Conservation (phyloP, 805 yeast genomes). For the Saccharomycopsis sp. region DNA sequence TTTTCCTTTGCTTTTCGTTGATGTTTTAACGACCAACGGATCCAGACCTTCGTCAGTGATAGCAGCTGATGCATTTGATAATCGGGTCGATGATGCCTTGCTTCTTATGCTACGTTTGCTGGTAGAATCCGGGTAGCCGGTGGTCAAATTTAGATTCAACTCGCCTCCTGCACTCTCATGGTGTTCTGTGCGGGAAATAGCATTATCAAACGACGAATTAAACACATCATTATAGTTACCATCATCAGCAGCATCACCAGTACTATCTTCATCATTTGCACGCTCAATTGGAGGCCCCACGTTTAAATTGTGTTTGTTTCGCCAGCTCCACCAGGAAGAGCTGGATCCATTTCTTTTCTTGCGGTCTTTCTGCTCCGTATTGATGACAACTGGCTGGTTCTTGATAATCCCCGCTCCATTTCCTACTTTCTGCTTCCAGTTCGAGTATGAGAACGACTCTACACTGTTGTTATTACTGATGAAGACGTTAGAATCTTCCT, state of each 20-base stretch:
- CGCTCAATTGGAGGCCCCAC: neutral
- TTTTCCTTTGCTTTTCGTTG: neutral
- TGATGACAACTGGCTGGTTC: neutral
- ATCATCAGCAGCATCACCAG: conserved; percentile 1
- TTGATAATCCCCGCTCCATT: neutral
- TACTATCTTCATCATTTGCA: neutral
- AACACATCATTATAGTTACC: neutral
- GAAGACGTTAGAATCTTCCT: neutral
- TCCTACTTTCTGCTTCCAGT: neutral
- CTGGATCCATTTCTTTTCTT: neutral
- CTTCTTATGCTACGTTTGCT: neutral
- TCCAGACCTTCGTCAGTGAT: neutral
- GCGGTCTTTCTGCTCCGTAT: neutral
- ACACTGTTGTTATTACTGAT: neutral
- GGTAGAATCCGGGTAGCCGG: neutral
- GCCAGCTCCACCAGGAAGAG: conserved; percentile 1
- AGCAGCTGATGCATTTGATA: neutral
- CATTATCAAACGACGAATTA: neutral
- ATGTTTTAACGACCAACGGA: neutral
- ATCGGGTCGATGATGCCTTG: neutral
- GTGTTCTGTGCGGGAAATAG: neutral
- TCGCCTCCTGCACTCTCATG: neutral
- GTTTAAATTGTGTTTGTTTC: neutral
- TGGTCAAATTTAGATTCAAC: neutral
- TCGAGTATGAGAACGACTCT: conserved; percentile 1